These are phyloP conservation scores for Kregervanrija fluxuum DNA, from an alignment of 805 yeast species.

Conservation along the genomic window DNA sequence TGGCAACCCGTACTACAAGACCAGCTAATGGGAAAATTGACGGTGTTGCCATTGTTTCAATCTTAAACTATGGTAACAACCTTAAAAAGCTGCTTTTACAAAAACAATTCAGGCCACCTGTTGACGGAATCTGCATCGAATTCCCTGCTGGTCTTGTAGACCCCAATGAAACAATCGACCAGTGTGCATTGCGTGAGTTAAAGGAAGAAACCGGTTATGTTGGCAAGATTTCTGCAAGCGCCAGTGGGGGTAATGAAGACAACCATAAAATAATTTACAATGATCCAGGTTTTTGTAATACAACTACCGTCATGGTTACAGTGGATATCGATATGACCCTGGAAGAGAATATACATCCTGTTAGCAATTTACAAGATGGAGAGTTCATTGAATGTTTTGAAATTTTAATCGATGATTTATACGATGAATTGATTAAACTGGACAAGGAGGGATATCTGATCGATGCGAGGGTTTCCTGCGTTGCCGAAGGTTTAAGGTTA, in stretches of 20 bases:
- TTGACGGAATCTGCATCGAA: slow-evolving; percentile 80
- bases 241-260: not conserved
- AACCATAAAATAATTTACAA: slow-evolving; percentile 22
- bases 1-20: slow-evolving; percentile 75
- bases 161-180: slow-evolving; percentile 66
- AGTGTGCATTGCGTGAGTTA: slow-evolving; percentile 82
- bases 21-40: slow-evolving; percentile 58
- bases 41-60: slow-evolving; percentile 86
- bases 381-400: slow-evolving; percentile 90
- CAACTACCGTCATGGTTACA: slow-evolving; percentile 73
- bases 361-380: slow-evolving; percentile 74
- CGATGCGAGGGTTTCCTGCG: slow-evolving; percentile 62
- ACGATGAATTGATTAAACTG: slow-evolving; percentile 44
- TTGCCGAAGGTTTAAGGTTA: slow-evolving; percentile 58
- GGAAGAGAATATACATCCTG: slow-evolving; percentile 60
- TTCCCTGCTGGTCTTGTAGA: slow-evolving; percentile 95
- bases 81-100: slow-evolving; percentile 55
- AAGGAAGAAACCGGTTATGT: slow-evolving; percentile 90
- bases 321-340: slow-evolving; percentile 68
- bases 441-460: slow-evolving; percentile 62
- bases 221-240: slow-evolving; percentile 38
- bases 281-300: slow-evolving; percentile 76
- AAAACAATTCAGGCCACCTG: slow-evolving; percentile 92
- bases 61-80: slow-evolving; percentile 31
- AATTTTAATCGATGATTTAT: slow-evolving; percentile 54